Percentiles rank a stretch among this genome's conserved stretches.
Conservation (phyloP, 2,329 filamentous ascomycete species). For the Penicillium vulpinum region DNA sequence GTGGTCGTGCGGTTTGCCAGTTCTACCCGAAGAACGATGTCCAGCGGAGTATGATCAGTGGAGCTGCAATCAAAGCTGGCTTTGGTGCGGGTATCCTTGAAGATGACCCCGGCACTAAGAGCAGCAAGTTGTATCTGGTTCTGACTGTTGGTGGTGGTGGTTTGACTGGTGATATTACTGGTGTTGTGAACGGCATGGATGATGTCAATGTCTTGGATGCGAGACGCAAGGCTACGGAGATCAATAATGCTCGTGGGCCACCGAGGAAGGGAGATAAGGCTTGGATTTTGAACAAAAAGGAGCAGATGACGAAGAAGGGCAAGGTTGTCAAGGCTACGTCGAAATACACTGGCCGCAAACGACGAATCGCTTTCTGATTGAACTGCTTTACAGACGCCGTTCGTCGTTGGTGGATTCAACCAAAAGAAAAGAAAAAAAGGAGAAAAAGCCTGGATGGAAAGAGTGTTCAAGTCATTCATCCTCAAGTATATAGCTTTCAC, state of each 20-base stretch:
- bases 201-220: slow-evolving; percentile 78
- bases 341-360: slow-evolving; percentile 91
- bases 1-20: slow-evolving; percentile 89
- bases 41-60: slow-evolving; percentile 88
- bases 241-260: slow-evolving; percentile 47
- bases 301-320: slow-evolving; percentile 88
- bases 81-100: slow-evolving; percentile 94
- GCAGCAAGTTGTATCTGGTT: slow-evolving; percentile 92
- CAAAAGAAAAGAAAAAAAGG: background rate
- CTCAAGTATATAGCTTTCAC: background rate
- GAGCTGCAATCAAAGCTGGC: slow-evolving; percentile 86
- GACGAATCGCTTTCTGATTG: slow-evolving; percentile 71
- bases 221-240: slow-evolving; percentile 51
- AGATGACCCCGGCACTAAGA: slow-evolving; percentile 95
- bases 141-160: slow-evolving; percentile 80
- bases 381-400: background rate
- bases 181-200: slow-evolving; percentile 85
- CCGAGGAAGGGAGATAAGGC: slow-evolving; percentile 52
- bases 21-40: slow-evolving; percentile 97
- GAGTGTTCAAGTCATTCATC: background rate
- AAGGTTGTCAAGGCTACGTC: slow-evolving; percentile 90
- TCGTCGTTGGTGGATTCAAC: background rate
- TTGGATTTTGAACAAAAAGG: slow-evolving; percentile 67
- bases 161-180: slow-evolving; percentile 73
- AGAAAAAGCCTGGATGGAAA: background rate